Evolutionary conservation across 1,284 basidiomycete species (phyloP).

Genomic region (Phylloporus gajari): DNA sequence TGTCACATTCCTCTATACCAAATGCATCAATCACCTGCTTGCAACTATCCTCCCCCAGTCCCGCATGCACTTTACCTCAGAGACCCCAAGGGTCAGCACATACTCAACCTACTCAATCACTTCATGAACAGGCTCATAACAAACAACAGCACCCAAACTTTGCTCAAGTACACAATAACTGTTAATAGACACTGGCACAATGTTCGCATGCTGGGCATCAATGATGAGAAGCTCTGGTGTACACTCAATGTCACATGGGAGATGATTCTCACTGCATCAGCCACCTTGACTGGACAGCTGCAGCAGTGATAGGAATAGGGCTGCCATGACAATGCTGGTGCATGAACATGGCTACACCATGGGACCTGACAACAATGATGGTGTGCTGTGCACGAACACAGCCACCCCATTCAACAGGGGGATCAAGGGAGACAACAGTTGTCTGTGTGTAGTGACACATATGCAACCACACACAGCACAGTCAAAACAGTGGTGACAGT

Average conservation of each 20-base stretch:
- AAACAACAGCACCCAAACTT: conserved; percentile 39
- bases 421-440: no score
- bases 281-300: conserved; percentile 37
- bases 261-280: conserved; percentile 54
- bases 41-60: conserved; percentile 46
- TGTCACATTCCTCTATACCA: conserved; percentile 61
- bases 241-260: conserved; percentile 68
- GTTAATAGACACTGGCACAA: conserved; percentile 71
- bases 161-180: conserved; percentile 53
- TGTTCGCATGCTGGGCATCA: conserved; percentile 67
- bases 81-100: conserved; percentile 22
- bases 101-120: conserved; percentile 20
- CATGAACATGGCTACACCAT: no score
- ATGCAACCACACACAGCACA: no score
- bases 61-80: conserved; percentile 34
- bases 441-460: no score
- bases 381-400: no score
- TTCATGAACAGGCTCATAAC: conserved; percentile 45
- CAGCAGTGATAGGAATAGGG: no score
- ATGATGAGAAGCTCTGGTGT: conserved; percentile 63
- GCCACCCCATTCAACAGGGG: no score
- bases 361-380: no score
- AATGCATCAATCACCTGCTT: conserved; percentile 55
- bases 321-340: no score
- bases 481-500: no score